Percentiles rank a stretch among this genome's conserved stretches.
These are phyloP conservation scores for Leptographium procerum DNA, from an alignment of 2,329 filamentous ascomycete species.

Conservation along the genomic window DNA sequence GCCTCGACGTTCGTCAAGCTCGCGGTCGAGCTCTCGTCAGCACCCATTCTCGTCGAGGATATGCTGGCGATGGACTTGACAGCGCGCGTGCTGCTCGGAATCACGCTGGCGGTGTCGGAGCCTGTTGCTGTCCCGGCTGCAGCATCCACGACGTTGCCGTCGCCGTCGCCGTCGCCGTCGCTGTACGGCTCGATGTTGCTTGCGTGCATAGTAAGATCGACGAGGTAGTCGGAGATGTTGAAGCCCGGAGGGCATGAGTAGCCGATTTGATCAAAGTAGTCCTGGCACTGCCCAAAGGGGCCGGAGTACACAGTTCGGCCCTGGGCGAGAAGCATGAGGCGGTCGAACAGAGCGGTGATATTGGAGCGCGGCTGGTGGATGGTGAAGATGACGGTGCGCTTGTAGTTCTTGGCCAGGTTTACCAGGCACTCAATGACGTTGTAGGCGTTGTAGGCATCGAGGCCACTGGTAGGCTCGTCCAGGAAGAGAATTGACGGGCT, in stretches of 20 bases:
- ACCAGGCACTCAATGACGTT: conserved; percentile 96
- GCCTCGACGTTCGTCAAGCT: conserved; percentile 32
- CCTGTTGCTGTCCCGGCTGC: conserved; percentile 15
- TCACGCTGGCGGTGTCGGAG: conserved; percentile 52
- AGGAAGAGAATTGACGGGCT: conserved; percentile 95
- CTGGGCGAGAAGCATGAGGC: conserved; percentile 79
- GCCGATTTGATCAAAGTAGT: conserved; percentile 84
- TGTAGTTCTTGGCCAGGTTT: conserved; percentile 88
- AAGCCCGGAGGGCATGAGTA: conserved; percentile 93
- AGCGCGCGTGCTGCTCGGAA: conserved; percentile 75
- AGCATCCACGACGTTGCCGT: conserved; percentile 17
- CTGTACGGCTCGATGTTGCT: conserved; percentile 44
- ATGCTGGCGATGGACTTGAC: conserved; percentile 85
- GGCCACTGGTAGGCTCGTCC: conserved; percentile 90
- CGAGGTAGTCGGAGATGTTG: conserved; percentile 96
- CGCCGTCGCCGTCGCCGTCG: conserved; percentile 1
- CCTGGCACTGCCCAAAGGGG: conserved; percentile 75
- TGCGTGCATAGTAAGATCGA: conserved; percentile 96
- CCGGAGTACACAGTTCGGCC: conserved; percentile 90
- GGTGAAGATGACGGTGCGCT: conserved; percentile 93
- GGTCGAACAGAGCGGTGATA: conserved; percentile 93
- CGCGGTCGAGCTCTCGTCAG: conserved; percentile 45
- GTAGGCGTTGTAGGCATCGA: conserved; percentile 95
- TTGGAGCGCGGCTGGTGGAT: conserved; percentile 98
- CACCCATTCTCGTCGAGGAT: conserved; percentile 57